Conservation (phyloP, 2,329 filamentous ascomycete genomes). For the Colletotrichum phormii region DNA sequence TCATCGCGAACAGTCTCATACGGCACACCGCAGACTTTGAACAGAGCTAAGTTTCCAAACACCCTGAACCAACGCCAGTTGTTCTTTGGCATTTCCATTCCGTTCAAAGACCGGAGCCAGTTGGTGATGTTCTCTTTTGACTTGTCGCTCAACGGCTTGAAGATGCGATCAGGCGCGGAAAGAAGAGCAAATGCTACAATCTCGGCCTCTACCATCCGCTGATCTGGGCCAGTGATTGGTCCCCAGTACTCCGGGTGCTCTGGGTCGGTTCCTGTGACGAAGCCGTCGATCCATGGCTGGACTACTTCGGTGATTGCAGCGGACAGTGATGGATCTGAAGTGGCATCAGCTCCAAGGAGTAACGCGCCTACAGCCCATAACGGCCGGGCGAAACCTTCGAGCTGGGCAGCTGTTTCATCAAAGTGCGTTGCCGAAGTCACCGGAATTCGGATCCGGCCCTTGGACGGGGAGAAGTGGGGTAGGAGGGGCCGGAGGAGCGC, state of each 20-base stretch:
- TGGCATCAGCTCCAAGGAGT: conserved; percentile 53
- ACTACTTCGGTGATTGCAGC: conserved; percentile 21
- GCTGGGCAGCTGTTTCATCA: conserved; percentile 56
- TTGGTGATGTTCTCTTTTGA: conserved; percentile 49
- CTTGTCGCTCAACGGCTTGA: conserved; percentile 45
- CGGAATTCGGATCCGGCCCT: conserved; percentile 51
- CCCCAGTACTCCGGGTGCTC: conserved; percentile 59
- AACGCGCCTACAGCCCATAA: conserved; percentile 49
- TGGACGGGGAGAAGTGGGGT: conserved; percentile 46
- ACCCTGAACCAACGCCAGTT: conserved; percentile 67
- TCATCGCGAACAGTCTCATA: conserved; percentile 46
- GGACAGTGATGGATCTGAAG: conserved; percentile 10
- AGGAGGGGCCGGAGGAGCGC: conserved; percentile 49
- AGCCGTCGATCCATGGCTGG: conserved; percentile 46
- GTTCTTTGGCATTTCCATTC: conserved; percentile 56
- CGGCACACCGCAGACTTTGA: conserved; percentile 53
- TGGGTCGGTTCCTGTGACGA: conserved; percentile 49
- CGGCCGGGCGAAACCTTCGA: conserved; percentile 58
- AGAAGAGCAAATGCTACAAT: conserved; percentile 62
- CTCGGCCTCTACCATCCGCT: conserved; percentile 67
- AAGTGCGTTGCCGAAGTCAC: conserved; percentile 54
- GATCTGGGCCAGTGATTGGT: conserved; percentile 55
- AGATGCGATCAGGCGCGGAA: conserved; percentile 50
- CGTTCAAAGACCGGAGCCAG: conserved; percentile 57
- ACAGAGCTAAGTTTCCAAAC: conserved; percentile 59